A percentile compares a stretch with the other conserved stretches of the same genome.
Evolutionary conservation across 495 filamentous ascomycete genomes (phyloP).

Genomic region (Umbilicaria muhlenbergii): DNA sequence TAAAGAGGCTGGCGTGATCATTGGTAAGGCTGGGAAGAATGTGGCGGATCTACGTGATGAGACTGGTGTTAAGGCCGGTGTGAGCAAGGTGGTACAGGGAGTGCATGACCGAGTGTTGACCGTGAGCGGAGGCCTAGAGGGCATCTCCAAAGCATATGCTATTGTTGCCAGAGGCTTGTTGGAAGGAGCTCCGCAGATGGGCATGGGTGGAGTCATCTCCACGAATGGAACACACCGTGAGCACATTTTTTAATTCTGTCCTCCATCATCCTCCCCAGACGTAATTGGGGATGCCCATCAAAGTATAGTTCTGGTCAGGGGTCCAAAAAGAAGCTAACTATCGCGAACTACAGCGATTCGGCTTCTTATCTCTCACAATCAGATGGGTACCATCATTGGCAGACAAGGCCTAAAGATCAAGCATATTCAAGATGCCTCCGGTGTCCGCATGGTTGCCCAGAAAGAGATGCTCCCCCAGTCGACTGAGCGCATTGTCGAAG

Average conservation of each 20-base stretch:
- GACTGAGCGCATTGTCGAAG: constrained; percentile 95
- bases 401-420: constrained; percentile 96
- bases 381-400: constrained; percentile 99
- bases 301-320: too few relatives aligned
- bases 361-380: constrained; percentile 95
- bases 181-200: constrained; percentile 85
- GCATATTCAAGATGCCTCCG: constrained; percentile 93
- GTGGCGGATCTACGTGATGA: constrained; percentile 93
- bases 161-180: constrained; percentile 82
- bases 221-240: constrained; percentile 87
- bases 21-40: constrained; percentile 96
- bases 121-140: constrained; percentile 73
- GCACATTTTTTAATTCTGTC: constrained; percentile 18
- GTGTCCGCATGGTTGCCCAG: constrained; percentile 96
- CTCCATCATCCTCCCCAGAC: neutral
- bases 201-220: constrained; percentile 78
- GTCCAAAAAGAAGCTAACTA: constrained; percentile 15
- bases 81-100: constrained; percentile 95
- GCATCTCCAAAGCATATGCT: constrained; percentile 79
- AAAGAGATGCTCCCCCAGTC: constrained; percentile 99
- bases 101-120: constrained; percentile 95
- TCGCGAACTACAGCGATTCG: constrained; percentile 55
- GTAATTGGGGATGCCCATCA: too few relatives aligned
- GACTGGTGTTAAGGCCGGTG: constrained; percentile 92
- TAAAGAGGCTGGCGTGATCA: constrained; percentile 96